Conservation (phyloP, 2,329 filamentous ascomycete genomes). For the Trichophyton mentagrophytes region DNA sequence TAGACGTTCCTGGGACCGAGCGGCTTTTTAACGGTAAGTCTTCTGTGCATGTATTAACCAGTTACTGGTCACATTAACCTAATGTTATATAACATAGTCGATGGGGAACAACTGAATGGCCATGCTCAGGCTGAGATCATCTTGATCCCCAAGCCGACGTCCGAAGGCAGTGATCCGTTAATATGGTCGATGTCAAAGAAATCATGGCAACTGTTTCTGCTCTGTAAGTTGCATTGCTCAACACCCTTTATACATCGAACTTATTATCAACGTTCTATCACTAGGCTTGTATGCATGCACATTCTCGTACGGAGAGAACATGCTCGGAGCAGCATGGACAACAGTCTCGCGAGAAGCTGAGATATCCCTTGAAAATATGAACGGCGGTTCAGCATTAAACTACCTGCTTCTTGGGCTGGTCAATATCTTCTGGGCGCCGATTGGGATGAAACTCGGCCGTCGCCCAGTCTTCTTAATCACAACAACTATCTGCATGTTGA, state of each 20-base stretch:
- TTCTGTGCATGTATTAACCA: neutral
- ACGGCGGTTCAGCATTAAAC: slow-evolving; percentile 38
- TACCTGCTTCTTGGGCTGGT: slow-evolving; percentile 42
- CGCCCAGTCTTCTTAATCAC: slow-evolving; percentile 37
- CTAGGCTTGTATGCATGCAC: neutral
- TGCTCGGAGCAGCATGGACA: neutral
- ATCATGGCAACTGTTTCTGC: slow-evolving; percentile 3
- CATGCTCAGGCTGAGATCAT: slow-evolving; percentile 11
- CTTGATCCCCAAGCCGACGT: slow-evolving; percentile 20
- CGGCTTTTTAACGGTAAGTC: neutral
- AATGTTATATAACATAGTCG: neutral
- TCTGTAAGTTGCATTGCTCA: neutral
- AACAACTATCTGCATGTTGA: slow-evolving; percentile 28
- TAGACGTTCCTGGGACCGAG: neutral
- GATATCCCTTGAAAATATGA: neutral
- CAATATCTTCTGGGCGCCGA: slow-evolving; percentile 40
- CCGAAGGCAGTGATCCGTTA: slow-evolving; percentile 20
- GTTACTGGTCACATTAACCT: no score
- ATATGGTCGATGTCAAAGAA: slow-evolving; percentile 21
- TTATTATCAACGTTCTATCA: no score
- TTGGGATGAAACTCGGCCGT: slow-evolving; percentile 42
- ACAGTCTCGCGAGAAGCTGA: neutral
- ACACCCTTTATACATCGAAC: no score
- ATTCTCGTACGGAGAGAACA: neutral
- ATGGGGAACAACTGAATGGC: neutral